Base-by-base conservation (phyloP, 495 filamentous ascomycete genomes). In the Lasiosphaeriaceae sp. region DNA sequence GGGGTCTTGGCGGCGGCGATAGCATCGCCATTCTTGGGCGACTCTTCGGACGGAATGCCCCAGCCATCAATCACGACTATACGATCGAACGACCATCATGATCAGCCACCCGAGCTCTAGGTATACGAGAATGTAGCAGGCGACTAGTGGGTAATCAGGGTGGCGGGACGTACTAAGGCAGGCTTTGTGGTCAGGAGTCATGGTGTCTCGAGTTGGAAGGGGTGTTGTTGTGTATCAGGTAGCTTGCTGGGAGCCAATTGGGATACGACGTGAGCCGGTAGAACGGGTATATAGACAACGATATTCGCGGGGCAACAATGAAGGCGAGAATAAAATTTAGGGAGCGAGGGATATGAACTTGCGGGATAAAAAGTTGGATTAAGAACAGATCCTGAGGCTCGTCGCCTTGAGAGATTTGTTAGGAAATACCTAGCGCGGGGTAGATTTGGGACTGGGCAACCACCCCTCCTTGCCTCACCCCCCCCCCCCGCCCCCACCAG, bases 31-130 rank as follows among this genome's bases (percentile, higher is more conserved):
- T 93, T 69, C 53, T 86, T 83, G 53, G 86, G 87, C 16, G 90
- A 91, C 43, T 86, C 76, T 58, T 86, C 86, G 67, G 83, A 82
- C 62, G 92, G 82, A 60, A 97, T 86, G 70, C 94, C 94, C 94
- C 94, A 98, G 60, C 94, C 94, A 77, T 98, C 95, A 79, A 97
- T 97, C 72, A 96, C 92, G 80, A 97, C 90, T 76, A 65, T 70
- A 67, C 26, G 68, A 71, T 19, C 73, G 74, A 62, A 75, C 70
- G 57, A 80, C 56, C 68, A 76, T 68, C 50, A 77, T 63, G 48
- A 77, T 81, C 75, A 81, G 76, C 78, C 77, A 81, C 52, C 68
- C 70, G 19, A 80, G 57, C 67, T 82, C 79, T 47, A 81, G 70
- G 59, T 81, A 80, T 20, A 80, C 61, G 23, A 82, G 69, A 50